phyloP scores from a whole-genome alignment of 805 yeast genomes.

The Lachancea dasiensis region DNA sequence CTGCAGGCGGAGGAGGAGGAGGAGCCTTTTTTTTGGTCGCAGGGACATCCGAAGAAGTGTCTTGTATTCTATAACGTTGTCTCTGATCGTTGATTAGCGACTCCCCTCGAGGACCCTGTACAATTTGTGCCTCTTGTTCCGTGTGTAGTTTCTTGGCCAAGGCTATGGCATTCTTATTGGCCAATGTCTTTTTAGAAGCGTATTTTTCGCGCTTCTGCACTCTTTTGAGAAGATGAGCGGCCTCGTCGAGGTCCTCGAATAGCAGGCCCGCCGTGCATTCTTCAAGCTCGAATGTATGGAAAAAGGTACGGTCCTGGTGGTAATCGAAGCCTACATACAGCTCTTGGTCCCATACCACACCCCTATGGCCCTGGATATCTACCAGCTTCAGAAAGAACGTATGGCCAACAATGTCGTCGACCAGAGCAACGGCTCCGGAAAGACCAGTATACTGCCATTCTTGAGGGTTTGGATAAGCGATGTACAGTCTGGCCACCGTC shows the following conservation, averaged over 20 bases:
- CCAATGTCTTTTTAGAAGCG: slow-evolving; percentile 79
- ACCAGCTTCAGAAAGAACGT: slow-evolving; percentile 87
- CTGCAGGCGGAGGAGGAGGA: slow-evolving; percentile 17
- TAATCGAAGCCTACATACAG: slow-evolving; percentile 81
- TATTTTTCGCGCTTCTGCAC: slow-evolving; percentile 71
- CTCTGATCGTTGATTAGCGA: slow-evolving; percentile 27
- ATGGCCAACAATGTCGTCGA: slow-evolving; percentile 91
- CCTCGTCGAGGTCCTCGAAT: slow-evolving; percentile 86
- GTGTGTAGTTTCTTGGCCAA: slow-evolving; percentile 54
- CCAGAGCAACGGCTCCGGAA: slow-evolving; percentile 79
- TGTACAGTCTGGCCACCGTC: slow-evolving; percentile 80
- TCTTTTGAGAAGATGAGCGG: slow-evolving; percentile 75
- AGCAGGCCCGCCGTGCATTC: slow-evolving; percentile 81
- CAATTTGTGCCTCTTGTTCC: slow-evolving; percentile 61
- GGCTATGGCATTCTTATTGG: slow-evolving; percentile 84
- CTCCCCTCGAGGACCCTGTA: slow-evolving; percentile 50
- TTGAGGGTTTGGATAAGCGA: slow-evolving; percentile 79
- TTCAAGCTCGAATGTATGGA: slow-evolving; percentile 91
- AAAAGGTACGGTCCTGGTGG: slow-evolving; percentile 89
- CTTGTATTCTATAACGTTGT: slow-evolving; percentile 26
- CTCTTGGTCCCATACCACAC: slow-evolving; percentile 97
- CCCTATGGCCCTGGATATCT: slow-evolving; percentile 73
- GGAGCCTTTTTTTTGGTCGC: slow-evolving; percentile 36
- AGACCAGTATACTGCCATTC: slow-evolving; percentile 87
- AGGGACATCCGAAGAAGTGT: slow-evolving; percentile 30